Base-by-base conservation (phyloP, 805 yeast genomes). In the Candida dendrica region DNA sequence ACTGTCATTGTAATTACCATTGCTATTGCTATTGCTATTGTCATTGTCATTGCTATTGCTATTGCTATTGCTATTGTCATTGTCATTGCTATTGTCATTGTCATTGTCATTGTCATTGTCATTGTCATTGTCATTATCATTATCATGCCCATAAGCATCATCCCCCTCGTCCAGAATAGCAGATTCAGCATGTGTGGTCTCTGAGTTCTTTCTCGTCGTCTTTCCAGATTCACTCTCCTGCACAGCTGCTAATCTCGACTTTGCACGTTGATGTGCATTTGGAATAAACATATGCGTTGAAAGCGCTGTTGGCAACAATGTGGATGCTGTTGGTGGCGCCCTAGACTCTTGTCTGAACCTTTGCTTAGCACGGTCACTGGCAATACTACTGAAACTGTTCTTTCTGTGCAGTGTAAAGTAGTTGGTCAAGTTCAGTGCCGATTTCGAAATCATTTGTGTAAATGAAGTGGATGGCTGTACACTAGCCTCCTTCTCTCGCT, bases 221-320 rank as follows among this genome's bases (percentile, higher is more conserved):
- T 38, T 22, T 6, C 10, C 36, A 10, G 39, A 32, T 20, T 39
- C 53, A 31, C 41, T 40, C 35, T 55, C 59, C 13, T 49, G 44
- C 24, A 55, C 52, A 3, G 61, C 49, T 4, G 58, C 38, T 11
- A 57, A 38, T 33, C 51, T 50, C 2, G 60, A 53, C 35, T 53
- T 56, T 3, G 58, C 58, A 31, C 54, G 49, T 34, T 59, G 63
- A 38, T 59, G 58, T 47, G 69, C 66, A 26, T 77, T 76, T 4
- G 81, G 81, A 34, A 75, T 50, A 53, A 77, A 76, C 80, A 77
- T 76, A 52, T 77, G 82, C 2, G 82, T 77, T 5, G 79, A 66
- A 30, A 77, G 56, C 1, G 82, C 81, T 4, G 80, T 75, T n/a
- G 82, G 81, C 30, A 77, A 59, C 16, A 77, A 55, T 0, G 79